Base-by-base conservation (phyloP, 2,329 filamentous ascomycete genomes). In the Fusarium acutatum region DNA sequence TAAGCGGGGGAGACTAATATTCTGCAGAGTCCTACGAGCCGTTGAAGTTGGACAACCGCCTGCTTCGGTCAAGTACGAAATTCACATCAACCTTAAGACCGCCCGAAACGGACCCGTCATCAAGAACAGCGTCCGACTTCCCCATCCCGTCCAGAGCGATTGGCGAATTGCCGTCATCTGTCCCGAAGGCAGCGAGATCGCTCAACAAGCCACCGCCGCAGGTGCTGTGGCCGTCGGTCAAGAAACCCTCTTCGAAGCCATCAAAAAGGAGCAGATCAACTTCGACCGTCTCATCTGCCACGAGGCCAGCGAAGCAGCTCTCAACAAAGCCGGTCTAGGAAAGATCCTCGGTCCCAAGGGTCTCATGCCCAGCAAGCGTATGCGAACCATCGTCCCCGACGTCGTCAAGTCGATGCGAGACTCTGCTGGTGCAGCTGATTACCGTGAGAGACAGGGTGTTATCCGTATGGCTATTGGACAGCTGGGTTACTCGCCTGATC, bases 211-310 rank as follows among this genome's bases (percentile, higher is more conserved):
- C 7, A 88, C 88, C 38, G 88, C 89, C 15, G 93, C 93, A 1
- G 97, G 96, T 60, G 97, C 96, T 22, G 88, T 91, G 3, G 86
- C 96, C 8, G 94, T 95, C 3, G 96, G 96, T 71, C 93, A 98
- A 80, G 93, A 97, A 44, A 90, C 92, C 5, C 86, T 99, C 9
- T 97, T 99, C 80, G 90, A 94, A 60, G 87, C 90, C 59, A 91
- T 99, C 70, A 88, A 86, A 72, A 82, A 89, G 54, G 95, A 93
- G 46, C 89, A 91, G 43, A 92, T 98, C 73, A 89, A 94, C 32
- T 99, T 98, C 81, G 96, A 98, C 81, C 88, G 94, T 62, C 93
- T 95, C 71, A 90, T 99, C 76, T 97, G 94, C 84, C 95, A 98
- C 82, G 87, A 88, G 57, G 90, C 94, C 76, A 95, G 92, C 76